Conservation (phyloP, 2,329 filamentous ascomycete genomes). For the Colletotrichum orbiculare region DNA sequence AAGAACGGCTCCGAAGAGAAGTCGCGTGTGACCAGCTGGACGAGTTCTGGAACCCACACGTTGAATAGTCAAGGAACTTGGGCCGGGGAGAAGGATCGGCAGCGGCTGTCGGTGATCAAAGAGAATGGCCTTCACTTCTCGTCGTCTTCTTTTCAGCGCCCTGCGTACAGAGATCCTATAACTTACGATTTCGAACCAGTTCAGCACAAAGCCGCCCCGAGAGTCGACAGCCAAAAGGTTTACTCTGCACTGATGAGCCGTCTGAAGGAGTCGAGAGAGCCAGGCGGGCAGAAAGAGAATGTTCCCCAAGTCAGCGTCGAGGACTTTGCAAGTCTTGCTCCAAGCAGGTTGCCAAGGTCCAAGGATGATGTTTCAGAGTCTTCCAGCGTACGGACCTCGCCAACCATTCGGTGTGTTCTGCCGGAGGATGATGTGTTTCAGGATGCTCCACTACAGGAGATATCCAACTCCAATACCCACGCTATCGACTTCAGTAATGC, state of each 20-base stretch:
- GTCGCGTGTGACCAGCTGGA: conserved; percentile 80
- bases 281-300: neutral
- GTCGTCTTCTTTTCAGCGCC: conserved; percentile 49
- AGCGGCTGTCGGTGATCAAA: conserved; percentile 73
- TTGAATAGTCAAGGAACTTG: conserved; percentile 55
- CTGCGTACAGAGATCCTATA: conserved; percentile 40
- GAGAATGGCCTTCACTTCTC: conserved; percentile 61
- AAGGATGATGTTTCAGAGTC: neutral
- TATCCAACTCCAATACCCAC: conserved; percentile 3
- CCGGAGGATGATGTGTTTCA: conserved; percentile 48
- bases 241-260: conserved; percentile 74
- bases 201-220: no score
- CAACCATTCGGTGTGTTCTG: conserved; percentile 46
- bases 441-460: conserved; percentile 23
- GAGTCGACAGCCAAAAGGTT: conserved; percentile 66
- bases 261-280: conserved; percentile 53
- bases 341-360: neutral
- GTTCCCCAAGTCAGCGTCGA: neutral
- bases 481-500: neutral
- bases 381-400: neutral
- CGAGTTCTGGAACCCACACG: conserved; percentile 69
- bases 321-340: neutral
- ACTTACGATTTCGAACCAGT: conserved; percentile 38
- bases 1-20: conserved; percentile 59
- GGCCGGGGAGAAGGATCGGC: conserved; percentile 58